Evolutionary conservation across 768 basidiomycete genomes (phyloP).

Genomic region (Pleurotus cornucopiae): DNA sequence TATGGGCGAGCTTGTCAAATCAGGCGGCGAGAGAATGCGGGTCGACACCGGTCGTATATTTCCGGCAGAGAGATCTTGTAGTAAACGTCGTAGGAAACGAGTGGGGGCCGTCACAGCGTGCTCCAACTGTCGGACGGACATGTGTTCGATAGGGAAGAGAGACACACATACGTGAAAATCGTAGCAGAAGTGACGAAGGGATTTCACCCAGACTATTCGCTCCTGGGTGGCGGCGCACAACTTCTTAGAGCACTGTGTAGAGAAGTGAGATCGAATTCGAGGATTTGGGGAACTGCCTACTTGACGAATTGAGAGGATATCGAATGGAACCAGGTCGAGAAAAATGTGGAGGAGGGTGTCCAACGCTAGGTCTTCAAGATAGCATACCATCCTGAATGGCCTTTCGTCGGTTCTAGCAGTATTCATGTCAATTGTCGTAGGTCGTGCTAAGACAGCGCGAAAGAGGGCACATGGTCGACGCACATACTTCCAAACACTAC

Average conservation of each 20-base stretch:
- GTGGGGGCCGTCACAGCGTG: constrained; percentile 20
- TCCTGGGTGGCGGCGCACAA: constrained; percentile 16
- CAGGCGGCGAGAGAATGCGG: constrained; percentile 13
- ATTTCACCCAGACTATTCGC: constrained; percentile 24
- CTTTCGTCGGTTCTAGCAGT: neutral
- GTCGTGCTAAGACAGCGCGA: neutral
- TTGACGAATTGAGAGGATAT: constrained; percentile 5
- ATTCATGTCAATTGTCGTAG: neutral
- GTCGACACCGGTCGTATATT: constrained; percentile 9
- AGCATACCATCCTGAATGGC: constrained; percentile 1
- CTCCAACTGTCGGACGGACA: constrained; percentile 22
- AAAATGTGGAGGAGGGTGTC: constrained; percentile 6
- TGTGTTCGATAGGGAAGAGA: constrained; percentile 21
- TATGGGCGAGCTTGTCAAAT: neutral
- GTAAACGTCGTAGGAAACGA: constrained; percentile 14
- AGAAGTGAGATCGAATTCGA: neutral
- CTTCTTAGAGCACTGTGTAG: constrained; percentile 18
- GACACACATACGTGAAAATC: constrained; percentile 15
- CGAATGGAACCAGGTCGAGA: constrained; percentile 3
- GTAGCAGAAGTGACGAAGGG: constrained; percentile 18
- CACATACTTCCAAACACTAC: constrained; percentile 7
- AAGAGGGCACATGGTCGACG: constrained; percentile 7
- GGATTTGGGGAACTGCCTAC: neutral
- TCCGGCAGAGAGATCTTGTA: neutral
- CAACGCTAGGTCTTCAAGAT: neutral